Evolutionary conservation across 2,329 filamentous ascomycete species (phyloP).

Genomic region (Alternaria triticina): DNA sequence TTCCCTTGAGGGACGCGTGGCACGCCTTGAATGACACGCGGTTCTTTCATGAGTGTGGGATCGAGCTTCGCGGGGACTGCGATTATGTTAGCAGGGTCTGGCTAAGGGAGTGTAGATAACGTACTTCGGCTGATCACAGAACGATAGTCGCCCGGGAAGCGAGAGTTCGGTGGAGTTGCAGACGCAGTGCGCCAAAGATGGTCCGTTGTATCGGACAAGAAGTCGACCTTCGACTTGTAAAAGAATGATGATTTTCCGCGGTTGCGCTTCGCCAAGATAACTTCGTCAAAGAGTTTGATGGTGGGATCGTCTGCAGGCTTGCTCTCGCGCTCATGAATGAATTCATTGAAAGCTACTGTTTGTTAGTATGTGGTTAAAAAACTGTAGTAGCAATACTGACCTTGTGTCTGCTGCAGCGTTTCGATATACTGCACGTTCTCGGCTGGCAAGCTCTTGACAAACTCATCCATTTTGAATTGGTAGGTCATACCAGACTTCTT

Average conservation of each 20-base stretch:
- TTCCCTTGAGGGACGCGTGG: slow-evolving; percentile 64
- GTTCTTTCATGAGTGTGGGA: slow-evolving; percentile 86
- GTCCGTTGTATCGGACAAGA: slow-evolving; percentile 74
- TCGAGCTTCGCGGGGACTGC: slow-evolving; percentile 83
- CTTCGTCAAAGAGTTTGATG: slow-evolving; percentile 81
- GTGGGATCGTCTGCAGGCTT: slow-evolving; percentile 66
- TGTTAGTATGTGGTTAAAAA: slow-evolving; percentile 13
- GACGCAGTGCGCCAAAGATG: slow-evolving; percentile 78
- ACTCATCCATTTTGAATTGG: slow-evolving; percentile 71
- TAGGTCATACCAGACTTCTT: slow-evolving; percentile 68
- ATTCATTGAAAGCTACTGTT: slow-evolving; percentile 73
- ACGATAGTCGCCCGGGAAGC: slow-evolving; percentile 62
- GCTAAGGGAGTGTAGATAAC: slow-evolving; percentile 9
- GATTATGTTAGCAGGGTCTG: slow-evolving; percentile 52
- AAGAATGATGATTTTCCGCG: slow-evolving; percentile 71
- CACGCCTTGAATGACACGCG: slow-evolving; percentile 86
- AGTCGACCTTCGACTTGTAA: slow-evolving; percentile 64
- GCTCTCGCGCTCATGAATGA: slow-evolving; percentile 80
- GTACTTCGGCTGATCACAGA: slow-evolving; percentile 58
- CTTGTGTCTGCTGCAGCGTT: slow-evolving; percentile 69
- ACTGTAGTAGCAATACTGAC: slow-evolving; percentile 40
- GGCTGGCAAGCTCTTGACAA: slow-evolving; percentile 67
- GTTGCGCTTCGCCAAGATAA: slow-evolving; percentile 79
- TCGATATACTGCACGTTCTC: slow-evolving; percentile 70
- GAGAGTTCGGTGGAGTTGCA: slow-evolving; percentile 62